Base-by-base conservation (phyloP, 2,329 filamentous ascomycete species). In the Sporothrix variecibatus region DNA sequence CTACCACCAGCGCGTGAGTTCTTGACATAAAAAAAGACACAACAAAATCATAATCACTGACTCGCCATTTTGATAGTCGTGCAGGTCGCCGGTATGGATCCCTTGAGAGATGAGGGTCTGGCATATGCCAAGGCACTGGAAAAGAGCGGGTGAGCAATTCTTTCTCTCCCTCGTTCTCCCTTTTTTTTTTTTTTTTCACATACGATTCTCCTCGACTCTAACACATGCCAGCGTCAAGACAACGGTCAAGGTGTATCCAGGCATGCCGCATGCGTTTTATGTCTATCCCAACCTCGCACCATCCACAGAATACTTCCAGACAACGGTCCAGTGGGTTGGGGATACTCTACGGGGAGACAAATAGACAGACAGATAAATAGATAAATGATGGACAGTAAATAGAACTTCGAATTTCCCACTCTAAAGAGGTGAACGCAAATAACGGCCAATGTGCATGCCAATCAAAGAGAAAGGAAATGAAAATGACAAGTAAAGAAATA, bases 1-100 rank as follows among this genome's bases (percentile, higher is more conserved):
- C 53, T 78, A 34, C 77, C 76, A 2, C 77, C 77, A 31, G 77
- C 77, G 3, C 67, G 77, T 78, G 23, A 15, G 74, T 49, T 5
- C 12, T 11, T 12, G 40, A 8, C 40, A 43, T 12, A 12, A 15
- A 43, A 43, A 15, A 43, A 11, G 40, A 43, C 40, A 43, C 2
- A 34, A 34, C 34, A 34, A 34, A 34, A 34, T 8, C 34, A 34
- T 4, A 34, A 34, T 34, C 34, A 34, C 34, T 34, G 34, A 34
- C 34, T 3, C 8, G 34, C 8, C 8, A 34, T 8, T 8, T 34
- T 34, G 20, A 31, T 31, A 73, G 65, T 71, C 15, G n/a, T 75
- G 7, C 65, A 70, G 23, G 60, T 75, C 23, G 53, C 74, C 15
- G 67, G 74, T 20, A 60, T 73, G 65, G 72, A 71, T n/a, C 65